Evolutionary conservation across 1,139 yeast genomes (phyloP).

Genomic region (Hemisphaericaspora lyxosophila): DNA sequence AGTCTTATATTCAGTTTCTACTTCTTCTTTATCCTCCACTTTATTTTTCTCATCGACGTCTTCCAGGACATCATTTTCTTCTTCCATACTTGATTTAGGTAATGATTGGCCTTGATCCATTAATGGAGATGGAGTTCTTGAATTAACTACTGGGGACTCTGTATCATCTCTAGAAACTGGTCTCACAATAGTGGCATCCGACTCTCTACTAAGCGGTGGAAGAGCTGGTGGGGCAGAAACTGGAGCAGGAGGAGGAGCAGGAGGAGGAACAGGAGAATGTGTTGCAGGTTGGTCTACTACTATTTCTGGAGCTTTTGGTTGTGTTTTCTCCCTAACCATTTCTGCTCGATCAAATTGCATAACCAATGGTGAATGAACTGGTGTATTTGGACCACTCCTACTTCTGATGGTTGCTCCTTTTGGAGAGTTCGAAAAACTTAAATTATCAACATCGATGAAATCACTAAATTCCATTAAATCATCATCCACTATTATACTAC

Average conservation of each 20-base stretch:
- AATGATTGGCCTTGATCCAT: constrained; percentile 8
- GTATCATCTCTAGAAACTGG: constrained; percentile 4
- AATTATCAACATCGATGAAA: constrained; percentile 58
- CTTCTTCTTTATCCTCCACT: constrained; percentile 2
- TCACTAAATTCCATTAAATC: constrained; percentile 63
- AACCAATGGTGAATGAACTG: constrained; percentile 4
- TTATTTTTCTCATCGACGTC: constrained; percentile 4
- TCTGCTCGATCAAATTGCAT: neutral
- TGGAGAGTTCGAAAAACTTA: constrained; percentile 31
- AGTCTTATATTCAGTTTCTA: constrained; percentile 1
- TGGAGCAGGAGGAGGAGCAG: constrained; percentile 2
- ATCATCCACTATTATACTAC: constrained; percentile 18
- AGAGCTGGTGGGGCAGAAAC: neutral
- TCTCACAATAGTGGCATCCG: neutral
- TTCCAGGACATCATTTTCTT: constrained; percentile 7
- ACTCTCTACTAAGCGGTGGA: neutral
- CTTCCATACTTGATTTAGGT: constrained; percentile 15
- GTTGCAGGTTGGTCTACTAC: no score
- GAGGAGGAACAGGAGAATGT: constrained; percentile 2
- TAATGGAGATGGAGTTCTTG: constrained; percentile 16
- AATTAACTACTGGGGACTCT: constrained; percentile 16
- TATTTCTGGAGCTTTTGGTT: neutral
- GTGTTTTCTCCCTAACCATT: neutral
- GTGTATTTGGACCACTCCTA: constrained; percentile 1
- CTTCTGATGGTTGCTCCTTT: neutral